Evolutionary conservation across 2,329 filamentous ascomycete genomes (phyloP).

Genomic region (Paracoccidioides lutzii): DNA sequence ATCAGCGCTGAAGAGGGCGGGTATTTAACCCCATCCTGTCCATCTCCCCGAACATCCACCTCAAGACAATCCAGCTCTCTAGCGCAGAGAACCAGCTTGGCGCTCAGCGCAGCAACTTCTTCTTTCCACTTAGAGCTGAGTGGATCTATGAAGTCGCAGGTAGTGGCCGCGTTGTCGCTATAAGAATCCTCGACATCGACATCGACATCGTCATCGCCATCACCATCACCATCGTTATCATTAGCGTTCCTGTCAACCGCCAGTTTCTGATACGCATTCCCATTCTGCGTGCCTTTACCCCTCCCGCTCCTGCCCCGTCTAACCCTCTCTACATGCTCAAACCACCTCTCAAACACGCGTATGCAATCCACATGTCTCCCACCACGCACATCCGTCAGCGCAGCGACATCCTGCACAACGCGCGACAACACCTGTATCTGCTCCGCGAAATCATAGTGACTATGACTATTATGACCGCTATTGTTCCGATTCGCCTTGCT

Average conservation of each 20-base stretch:
- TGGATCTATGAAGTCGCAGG: slow-evolving; percentile 23
- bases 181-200: background rate
- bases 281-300: background rate
- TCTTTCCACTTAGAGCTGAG: slow-evolving; percentile 24
- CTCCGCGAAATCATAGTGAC: slow-evolving; percentile 19
- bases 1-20: slow-evolving; percentile 17
- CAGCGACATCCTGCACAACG: slow-evolving; percentile 26
- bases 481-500: slow-evolving; percentile 12
- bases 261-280: too few species aligned
- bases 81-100: slow-evolving; percentile 24
- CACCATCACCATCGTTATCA: background rate
- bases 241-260: background rate
- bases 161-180: background rate
- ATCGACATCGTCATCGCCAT: too few species aligned
- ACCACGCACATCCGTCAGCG: slow-evolving; percentile 17
- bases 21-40: background rate
- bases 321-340: slow-evolving; percentile 19
- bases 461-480: background rate
- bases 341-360: slow-evolving; percentile 26
- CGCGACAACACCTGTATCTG: slow-evolving; percentile 29
- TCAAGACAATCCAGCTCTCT: slow-evolving; percentile 27
- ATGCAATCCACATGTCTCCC: slow-evolving; percentile 22
- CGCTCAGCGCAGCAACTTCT: slow-evolving; percentile 17
- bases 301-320: slow-evolving; percentile 7
- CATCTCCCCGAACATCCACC: slow-evolving; percentile 10